Evolutionary conservation across 345 rosid species (phyloP), one percentile per base, ranked within the genome.

Genomic region (Hypericum perforatum): DNA sequence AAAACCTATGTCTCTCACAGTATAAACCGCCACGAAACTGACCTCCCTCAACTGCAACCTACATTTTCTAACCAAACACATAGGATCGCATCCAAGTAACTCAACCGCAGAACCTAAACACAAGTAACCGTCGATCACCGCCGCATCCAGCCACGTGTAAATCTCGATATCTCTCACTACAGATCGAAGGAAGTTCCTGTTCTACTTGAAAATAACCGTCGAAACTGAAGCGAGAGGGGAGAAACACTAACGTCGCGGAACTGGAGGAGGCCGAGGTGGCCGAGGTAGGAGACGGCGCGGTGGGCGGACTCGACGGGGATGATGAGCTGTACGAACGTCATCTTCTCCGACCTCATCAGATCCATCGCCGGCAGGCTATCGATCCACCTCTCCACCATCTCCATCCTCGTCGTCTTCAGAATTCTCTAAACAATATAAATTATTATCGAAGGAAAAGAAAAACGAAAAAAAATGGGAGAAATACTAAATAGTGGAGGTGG

Each of bases 271-370:
- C 95, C 95, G 59, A 85, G 79, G 63, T 80, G 90, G 38, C 95
- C 87, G 64, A 85, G 90, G 57, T 85, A 85, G 62, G 90, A 73
- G 66, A 85, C 6, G 58, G 85, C 87, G 22, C 95, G 95, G 65
- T 78, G 95, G 65, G 98, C 83, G 43, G 94, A 76, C 70, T 91
- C 98, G 40, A 69, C 85, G 36, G 98, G 98, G 57, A 91, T 82
- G 76, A 91, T 91, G 62, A 91, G 88, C 74, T 91, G 98, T 7
- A 85, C 95, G 39, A 85, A 78, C 39, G 85, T 66, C 96, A 91
- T 91, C 80, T 83, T 80, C 83, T 91, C 96, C 15, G 96, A 91
- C 37, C 96, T 84, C 96, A 91, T 82, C 86, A 85, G 94, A 87
- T 88, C 96, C 98, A 91, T 91, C 16, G 87, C 42, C 52, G 94